Base-by-base conservation (phyloP, 495 filamentous ascomycete genomes). In the Aspergillus cavernicola region DNA sequence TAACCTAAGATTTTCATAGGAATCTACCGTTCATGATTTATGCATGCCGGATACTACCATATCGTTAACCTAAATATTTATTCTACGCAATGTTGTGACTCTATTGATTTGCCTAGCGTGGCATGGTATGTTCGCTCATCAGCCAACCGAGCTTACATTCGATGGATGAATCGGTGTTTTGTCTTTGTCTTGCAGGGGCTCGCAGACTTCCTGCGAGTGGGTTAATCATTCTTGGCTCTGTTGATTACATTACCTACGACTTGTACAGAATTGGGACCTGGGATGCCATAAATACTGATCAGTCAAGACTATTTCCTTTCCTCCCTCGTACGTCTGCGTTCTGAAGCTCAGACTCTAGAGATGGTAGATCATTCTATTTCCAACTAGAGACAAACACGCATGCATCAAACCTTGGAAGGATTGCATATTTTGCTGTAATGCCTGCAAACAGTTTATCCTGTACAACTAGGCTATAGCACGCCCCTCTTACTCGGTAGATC, bases 11-110 rank as follows among this genome's bases (percentile, higher is more conserved):
- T 22, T 31, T 19, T 11, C 22, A 7, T 32, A 74, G 71, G 71
- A 35, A 53, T 56, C n/a, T 74, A 71, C 53, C 69, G 69, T 39
- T 64, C 58, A 49, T 54, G 29, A 44, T 39, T 37, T 55, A 52
- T 20, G 31, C 38, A 36, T 35, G 11, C 12, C 31, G 11, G 11
- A 15, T 29, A 43, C n/a, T 29, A 16, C 28, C 43, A 19, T 15
- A 29, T 41, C 28, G 7, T 19, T 45, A 39, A 32, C 31, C 44
- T 26, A 20, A n/a, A 23, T 36, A 36, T 24, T 15, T 23, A 15
- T 36, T 13, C 20, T 46, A 40, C 39, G 29, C 41, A 20, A 32
- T 37, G 15, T 44, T 18, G 49, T 28, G 40, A 51, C 32, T 20
- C 18, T 22, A 53, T 56, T 36, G 16, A 47, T 26, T 45, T 39